Conservation (phyloP, 805 yeast genomes). For the Kuraishia borneana region DNA sequence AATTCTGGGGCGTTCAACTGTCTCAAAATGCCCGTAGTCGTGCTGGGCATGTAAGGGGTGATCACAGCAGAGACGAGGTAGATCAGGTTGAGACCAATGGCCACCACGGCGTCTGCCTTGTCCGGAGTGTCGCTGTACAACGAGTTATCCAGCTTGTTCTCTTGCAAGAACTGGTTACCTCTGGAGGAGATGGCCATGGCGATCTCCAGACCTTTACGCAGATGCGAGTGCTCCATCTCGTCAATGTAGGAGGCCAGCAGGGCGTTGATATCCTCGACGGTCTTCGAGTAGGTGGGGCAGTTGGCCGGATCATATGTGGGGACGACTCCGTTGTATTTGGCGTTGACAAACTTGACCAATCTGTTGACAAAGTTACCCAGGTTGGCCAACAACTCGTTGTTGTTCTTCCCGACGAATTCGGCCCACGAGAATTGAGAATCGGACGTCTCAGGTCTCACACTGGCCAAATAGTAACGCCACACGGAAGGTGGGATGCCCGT, state of each 20-base stretch:
- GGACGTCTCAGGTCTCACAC: constrained; percentile 88
- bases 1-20: constrained; percentile 79
- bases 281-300: constrained; percentile 33
- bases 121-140: constrained; percentile 67
- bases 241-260: constrained; percentile 51
- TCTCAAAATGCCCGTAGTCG: constrained; percentile 54
- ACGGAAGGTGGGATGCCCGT: constrained; percentile 87
- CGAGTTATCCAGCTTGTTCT: constrained; percentile 86
- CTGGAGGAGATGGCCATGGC: constrained; percentile 89
- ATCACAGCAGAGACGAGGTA: constrained; percentile 77
- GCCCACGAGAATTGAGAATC: constrained; percentile 98
- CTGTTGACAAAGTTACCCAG: constrained; percentile 96
- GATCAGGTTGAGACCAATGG: constrained; percentile 79
- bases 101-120: constrained; percentile 84
- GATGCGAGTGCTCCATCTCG: constrained; percentile 67
- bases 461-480: constrained; percentile 93
- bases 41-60: constrained; percentile 86
- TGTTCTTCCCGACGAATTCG: constrained; percentile 89
- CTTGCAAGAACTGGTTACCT: constrained; percentile 94
- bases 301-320: constrained; percentile 49
- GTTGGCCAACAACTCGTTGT: constrained; percentile 88
- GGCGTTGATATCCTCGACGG: constrained; percentile 46
- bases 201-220: constrained; percentile 81
- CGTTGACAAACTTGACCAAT: constrained; percentile 76
- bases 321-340: constrained; percentile 86